Base-by-base conservation (phyloP, 2,329 filamentous ascomycete genomes). In the Alternaria postmessia region DNA sequence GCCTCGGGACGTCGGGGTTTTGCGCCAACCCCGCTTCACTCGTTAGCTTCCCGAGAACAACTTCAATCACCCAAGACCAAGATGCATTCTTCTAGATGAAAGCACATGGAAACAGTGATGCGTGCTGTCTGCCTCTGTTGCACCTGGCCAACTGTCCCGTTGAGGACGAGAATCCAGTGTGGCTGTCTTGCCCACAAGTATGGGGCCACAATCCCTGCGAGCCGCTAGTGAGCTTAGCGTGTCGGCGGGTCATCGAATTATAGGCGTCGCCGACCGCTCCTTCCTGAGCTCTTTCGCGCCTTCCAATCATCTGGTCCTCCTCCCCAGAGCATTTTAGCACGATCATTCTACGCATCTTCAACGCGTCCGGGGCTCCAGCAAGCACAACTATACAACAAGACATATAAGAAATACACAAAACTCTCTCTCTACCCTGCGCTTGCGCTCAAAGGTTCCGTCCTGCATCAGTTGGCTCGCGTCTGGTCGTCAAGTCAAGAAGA, bases 301-400 rank as follows among this genome's bases (percentile, higher is more conserved):
- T 36, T 36, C 73, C 71, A 73, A 71, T 74, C 71, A 52, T 16
- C 36, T 39, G 36, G 20, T 20, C 20, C 39, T 20, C 18, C 20
- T 42, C 39, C 38, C 38, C 38, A 41, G 38, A 9, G 38, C 38
- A 39, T 39, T 39, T 39, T 39, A 67, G 66, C 67, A 69, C 61
- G 65, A 68, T 58, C 56, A 61, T 34, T 41, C 20, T 12, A 24
- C 39, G 39, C 20, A 41, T 18, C 38, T 16, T 22, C 48, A 16
- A 28, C 26, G 26, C 36, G 34, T 43, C 16, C 36, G 11, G 30
- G 22, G 20, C 12, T 36, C 32, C 32, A 36, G 32, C 32, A 36
- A 16, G 32, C 32, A 36, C 32, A 42, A 8, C 20, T 6, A 42
- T 14, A 42, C 20, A 42, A 14, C 39, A 42, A 22, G 6, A 36